phyloP scores from a whole-genome alignment of 768 basidiomycete species.

The Mycena alexandri region DNA sequence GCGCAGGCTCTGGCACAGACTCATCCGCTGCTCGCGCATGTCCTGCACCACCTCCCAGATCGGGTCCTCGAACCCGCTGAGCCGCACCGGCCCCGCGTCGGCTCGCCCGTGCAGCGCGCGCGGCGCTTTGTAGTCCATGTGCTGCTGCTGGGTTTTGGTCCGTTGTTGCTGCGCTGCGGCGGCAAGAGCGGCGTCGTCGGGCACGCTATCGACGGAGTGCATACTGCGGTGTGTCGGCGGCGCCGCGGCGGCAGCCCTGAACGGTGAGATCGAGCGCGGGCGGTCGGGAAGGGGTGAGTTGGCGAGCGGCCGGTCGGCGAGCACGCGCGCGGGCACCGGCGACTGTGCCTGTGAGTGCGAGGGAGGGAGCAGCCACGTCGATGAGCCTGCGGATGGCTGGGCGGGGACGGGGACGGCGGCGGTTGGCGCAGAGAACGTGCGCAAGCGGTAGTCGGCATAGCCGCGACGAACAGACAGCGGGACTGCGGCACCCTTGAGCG shows the following conservation, averaged over 20 bases:
- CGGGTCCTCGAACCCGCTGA: constrained; percentile 80
- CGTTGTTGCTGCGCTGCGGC: background rate
- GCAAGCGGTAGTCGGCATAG: constrained; percentile 36
- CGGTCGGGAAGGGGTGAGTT: constrained; percentile 15
- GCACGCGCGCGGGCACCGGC: background rate
- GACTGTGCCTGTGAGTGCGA: too few relatives aligned
- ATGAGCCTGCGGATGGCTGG: background rate
- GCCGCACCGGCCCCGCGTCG: constrained; percentile 62
- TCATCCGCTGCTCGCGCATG: constrained; percentile 97
- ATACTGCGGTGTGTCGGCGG: constrained; percentile 1
- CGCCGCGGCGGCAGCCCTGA: constrained; percentile 9
- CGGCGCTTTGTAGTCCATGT: constrained; percentile 72
- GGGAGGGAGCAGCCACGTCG: constrained; percentile 23
- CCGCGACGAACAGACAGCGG: constrained; percentile 35
- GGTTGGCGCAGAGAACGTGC: constrained; percentile 41
- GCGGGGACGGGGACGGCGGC: constrained; percentile 3
- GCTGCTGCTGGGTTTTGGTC: constrained; percentile 36
- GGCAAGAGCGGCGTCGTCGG: background rate
- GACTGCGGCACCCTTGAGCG: constrained; percentile 1
- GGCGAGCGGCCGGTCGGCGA: constrained; percentile 6
- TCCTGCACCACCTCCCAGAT: constrained; percentile 88
- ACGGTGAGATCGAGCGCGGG: constrained; percentile 35
- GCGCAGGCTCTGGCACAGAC: constrained; percentile 91
- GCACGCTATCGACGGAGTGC: constrained; percentile 13
- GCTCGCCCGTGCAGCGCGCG: constrained; percentile 65